These are phyloP conservation scores for Sporothrix pseudoabietina DNA, from an alignment of 2,329 filamentous ascomycete species.

Conservation along the genomic window DNA sequence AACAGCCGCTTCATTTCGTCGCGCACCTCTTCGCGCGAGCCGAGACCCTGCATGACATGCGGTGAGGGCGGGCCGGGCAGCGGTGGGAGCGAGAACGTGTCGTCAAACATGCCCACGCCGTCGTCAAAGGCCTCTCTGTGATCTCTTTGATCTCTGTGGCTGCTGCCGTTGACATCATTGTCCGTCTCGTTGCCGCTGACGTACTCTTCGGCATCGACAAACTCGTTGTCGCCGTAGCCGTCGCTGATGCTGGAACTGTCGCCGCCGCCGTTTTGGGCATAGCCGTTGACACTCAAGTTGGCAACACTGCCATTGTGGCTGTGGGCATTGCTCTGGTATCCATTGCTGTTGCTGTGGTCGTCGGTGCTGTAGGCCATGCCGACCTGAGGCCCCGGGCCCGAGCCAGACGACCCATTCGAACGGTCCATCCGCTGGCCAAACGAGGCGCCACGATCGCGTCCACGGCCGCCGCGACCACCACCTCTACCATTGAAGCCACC, in stretches of 20 bases:
- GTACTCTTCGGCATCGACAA: conserved; percentile 14
- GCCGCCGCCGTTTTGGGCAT: conserved; percentile 1
- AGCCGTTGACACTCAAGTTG: neutral
- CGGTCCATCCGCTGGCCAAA: conserved; percentile 24
- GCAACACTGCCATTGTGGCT: conserved; percentile 35
- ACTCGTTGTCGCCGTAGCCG: neutral
- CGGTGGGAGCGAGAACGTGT: conserved; percentile 29
- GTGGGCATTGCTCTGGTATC: neutral
- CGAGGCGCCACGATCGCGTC: conserved; percentile 25
- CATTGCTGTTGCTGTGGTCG: conserved; percentile 10
- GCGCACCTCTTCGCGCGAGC: conserved; percentile 41
- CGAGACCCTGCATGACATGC: conserved; percentile 50
- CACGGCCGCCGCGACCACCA: neutral
- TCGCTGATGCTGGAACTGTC: conserved; percentile 13
- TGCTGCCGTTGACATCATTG: neutral
- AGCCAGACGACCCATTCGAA: conserved; percentile 19
- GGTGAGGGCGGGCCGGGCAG: conserved; percentile 45
- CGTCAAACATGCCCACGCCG: neutral
- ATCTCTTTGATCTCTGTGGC: no score
- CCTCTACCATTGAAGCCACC: neutral
- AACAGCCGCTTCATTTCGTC: conserved; percentile 48
- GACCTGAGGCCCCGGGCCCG: neutral
- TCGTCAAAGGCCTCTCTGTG: neutral
- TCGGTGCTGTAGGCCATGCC: conserved; percentile 28
- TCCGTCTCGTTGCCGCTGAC: conserved; percentile 14